These are phyloP conservation scores for Inga laurina DNA, from an alignment of 306 rosid species.

Conservation along the genomic window DNA sequence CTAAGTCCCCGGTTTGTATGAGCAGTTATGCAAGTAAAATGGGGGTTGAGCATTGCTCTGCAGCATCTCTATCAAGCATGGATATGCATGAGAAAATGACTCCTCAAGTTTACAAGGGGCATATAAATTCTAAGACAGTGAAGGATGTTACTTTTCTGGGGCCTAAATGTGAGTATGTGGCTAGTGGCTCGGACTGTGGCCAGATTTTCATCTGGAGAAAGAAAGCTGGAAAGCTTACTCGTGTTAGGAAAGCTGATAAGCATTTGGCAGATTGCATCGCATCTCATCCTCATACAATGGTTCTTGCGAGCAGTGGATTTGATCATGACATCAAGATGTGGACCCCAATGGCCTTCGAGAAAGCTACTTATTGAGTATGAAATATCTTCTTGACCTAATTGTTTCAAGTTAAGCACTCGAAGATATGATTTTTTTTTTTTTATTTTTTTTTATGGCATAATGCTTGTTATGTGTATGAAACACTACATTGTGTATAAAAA, in stretches of 20 bases:
- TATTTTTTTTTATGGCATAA: background rate
- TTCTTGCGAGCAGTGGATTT: slow-evolving; percentile 95
- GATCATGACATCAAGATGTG: slow-evolving; percentile 84
- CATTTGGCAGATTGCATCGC: slow-evolving; percentile 85
- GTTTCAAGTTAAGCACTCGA: slow-evolving; percentile 14
- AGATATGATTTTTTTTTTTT: background rate
- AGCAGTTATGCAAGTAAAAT: slow-evolving; percentile 62
- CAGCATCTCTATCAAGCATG: slow-evolving; percentile 43
- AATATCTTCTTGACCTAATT: slow-evolving; percentile 30
- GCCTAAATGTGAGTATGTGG: slow-evolving; percentile 87
- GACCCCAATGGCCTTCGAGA: slow-evolving; percentile 87
- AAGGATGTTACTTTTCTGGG: slow-evolving; percentile 94
- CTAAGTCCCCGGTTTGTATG: background rate
- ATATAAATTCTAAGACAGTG: slow-evolving; percentile 73
- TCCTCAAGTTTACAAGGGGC: slow-evolving; percentile 89
- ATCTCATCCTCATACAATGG: slow-evolving; percentile 84
- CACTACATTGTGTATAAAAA: background rate
- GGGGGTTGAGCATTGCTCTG: slow-evolving; percentile 42
- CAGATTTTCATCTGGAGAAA: slow-evolving; percentile 91
- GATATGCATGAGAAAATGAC: slow-evolving; percentile 45
- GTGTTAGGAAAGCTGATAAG: slow-evolving; percentile 87
- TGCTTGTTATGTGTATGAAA: slow-evolving; percentile 23
- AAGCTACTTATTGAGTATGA: slow-evolving; percentile 71
- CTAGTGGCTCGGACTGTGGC: slow-evolving; percentile 97
- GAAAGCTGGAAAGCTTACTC: slow-evolving; percentile 82